Base-by-base conservation (phyloP, 257 asterid genomes). In the Solanum piurae region DNA sequence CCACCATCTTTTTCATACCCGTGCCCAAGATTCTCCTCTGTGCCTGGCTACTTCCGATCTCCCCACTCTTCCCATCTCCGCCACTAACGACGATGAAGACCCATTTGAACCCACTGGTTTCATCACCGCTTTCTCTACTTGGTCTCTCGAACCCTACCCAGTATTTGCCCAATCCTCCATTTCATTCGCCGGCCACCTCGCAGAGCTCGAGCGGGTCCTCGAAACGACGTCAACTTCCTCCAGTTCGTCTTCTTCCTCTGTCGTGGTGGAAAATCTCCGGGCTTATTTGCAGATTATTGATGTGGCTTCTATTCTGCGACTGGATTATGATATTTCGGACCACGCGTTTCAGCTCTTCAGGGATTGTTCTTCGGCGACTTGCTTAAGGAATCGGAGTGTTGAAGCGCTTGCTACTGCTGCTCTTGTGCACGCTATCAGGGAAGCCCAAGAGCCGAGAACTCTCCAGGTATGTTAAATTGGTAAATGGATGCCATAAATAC, bases 361-460 rank as follows among this genome's bases (percentile, higher is more conserved):
- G 91, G 98, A 97, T 90, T 97, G 99, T 86, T 95, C 98, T 29
- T 93, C 98, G 3, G 98, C 98, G 31, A 95, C 98, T 44, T 95
- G 98, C 87, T 91, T 97, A 92, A 94, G 99, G 93, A 97, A 97
- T 92, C 95, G 98, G 36, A 97, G 99, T 79, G 98, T 97, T 9
- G 99, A 97, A 92, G 99, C 99, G 62, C 93, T 97, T 23, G 99
- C 99, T 58, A 95, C 99, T 36, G 99, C 99, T 49, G 98, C 99
- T 5, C 94, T 97, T 20, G 98, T 97, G 40, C 99, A 96, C 90
- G 98, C 99, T 64, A 97, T 95, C 62, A 92, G 99, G 66, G 99
- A 97, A 91, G 99, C 98, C 84, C 98, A 95, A 88, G 98, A 95
- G 89, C 99, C 99, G 29, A 92, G 99, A 89, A 97, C 99, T 64